These are phyloP conservation scores for Brasenia schreberi DNA, from an alignment of 164 flowering plant genomes.

Conservation along the genomic window DNA sequence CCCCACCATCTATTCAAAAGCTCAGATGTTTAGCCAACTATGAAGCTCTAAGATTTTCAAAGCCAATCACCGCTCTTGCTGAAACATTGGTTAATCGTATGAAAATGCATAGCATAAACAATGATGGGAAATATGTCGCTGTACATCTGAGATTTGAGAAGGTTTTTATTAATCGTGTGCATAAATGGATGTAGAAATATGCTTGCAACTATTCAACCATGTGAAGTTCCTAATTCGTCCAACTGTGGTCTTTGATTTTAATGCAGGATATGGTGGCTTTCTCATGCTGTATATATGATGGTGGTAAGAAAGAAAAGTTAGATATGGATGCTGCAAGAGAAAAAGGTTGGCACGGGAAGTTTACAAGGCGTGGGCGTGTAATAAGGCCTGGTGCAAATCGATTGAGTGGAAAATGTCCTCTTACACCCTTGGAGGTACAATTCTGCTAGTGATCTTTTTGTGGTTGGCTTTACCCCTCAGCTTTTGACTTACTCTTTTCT, in stretches of 20 bases:
- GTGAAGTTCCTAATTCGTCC: too few relatives aligned
- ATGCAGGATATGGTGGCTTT: slow-evolving; percentile 97
- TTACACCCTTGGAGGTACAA: slow-evolving; percentile 85
- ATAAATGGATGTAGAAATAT: neutral
- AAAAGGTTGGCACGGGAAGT: slow-evolving; percentile 76
- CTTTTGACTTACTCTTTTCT: too few relatives aligned
- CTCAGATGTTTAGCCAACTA: slow-evolving; percentile 95
- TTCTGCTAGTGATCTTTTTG: neutral
- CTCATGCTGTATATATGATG: slow-evolving; percentile 88
- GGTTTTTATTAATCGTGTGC: slow-evolving; percentile 24
- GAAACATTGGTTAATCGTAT: slow-evolving; percentile 67
- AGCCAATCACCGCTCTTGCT: slow-evolving; percentile 47
- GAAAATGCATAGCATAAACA: slow-evolving; percentile 58
- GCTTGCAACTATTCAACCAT: too few relatives aligned
- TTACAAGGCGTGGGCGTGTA: slow-evolving; percentile 34
- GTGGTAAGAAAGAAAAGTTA: slow-evolving; percentile 47
- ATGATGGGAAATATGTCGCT: slow-evolving; percentile 73
- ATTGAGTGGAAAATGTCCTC: slow-evolving; percentile 71
- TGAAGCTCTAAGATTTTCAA: slow-evolving; percentile 73
- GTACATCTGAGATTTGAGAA: slow-evolving; percentile 98
- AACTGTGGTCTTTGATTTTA: neutral
- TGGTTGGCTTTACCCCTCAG: neutral
- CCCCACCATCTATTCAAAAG: slow-evolving; percentile 78
- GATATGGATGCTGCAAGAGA: slow-evolving; percentile 63
- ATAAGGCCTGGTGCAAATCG: slow-evolving; percentile 56